Evolutionary conservation across 2,329 filamentous ascomycete genomes (phyloP), one percentile per base, ranked within the genome.

Genomic region (Penicillium sp.): DNA sequence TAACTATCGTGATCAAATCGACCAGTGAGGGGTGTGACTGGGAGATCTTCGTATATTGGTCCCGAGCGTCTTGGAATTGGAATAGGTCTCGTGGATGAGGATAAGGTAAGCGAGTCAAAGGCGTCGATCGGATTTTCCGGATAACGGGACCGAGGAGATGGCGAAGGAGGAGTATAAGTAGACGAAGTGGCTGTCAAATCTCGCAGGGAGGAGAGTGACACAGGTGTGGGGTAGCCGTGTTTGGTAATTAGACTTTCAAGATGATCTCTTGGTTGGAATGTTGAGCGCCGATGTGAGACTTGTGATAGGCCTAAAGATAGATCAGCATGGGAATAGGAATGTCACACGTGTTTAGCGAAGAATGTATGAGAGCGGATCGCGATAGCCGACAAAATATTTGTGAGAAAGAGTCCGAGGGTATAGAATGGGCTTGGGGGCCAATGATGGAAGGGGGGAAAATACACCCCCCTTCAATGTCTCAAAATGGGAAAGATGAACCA

Each of bases 161-260:
- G 58, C 18, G 70, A 67, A 8, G 70, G 69, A 10, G 70, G 70
- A 45, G 62, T 68, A 68, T 70, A 70, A 57, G 68, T 65, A 38
- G 71, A 73, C 2, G 67, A 68, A 30, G 71, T 74, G 26, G 70
- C 66, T 38, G 70, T 72, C 47, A 74, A 59, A 58, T 71, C 71
- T 41, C 71, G 65, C 50, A 74, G 51, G 55, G 71, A 74, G 4
- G 71, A 74, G 41, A 73, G 60, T 19, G 70, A 73, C 34, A 73
- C 67, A 36, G 69, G 69, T 51, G 70, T 71, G 63, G 71, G 70
- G 65, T 69, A 68, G 46, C 69, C 70, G 70, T 72, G 70, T 60
- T 67, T 71, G 55, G 65, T 62, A 58, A 74, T 70, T 57, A 74
- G 55, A 61, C 60, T 69, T 55, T 72, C 70, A n/a, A 71, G 61